These are phyloP conservation scores for Barnettozyma populi DNA, from an alignment of 805 yeast genomes.

Conservation along the genomic window DNA sequence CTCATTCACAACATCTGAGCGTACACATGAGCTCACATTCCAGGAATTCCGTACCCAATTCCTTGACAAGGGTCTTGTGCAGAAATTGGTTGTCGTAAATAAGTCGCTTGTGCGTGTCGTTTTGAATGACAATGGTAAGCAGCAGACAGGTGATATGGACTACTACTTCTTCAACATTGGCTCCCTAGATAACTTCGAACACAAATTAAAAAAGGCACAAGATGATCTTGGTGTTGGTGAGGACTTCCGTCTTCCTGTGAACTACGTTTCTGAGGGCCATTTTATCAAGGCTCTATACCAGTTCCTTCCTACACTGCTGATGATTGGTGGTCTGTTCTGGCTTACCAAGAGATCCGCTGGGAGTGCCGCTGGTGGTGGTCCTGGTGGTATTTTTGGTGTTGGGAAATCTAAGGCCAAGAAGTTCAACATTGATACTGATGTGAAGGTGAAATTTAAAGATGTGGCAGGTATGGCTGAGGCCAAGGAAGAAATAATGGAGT, in stretches of 20 bases:
- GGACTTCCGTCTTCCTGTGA: slow-evolving; percentile 70
- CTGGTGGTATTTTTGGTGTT: slow-evolving; percentile 81
- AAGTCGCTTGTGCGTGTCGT: slow-evolving; percentile 69
- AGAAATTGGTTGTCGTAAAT: slow-evolving; percentile 69
- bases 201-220: slow-evolving; percentile 70
- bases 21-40: slow-evolving; percentile 67
- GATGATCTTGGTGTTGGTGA: slow-evolving; percentile 57
- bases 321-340: slow-evolving; percentile 86
- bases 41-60: slow-evolving; percentile 81
- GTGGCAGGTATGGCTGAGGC: slow-evolving; percentile 98
- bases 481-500: slow-evolving; percentile 95
- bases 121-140: slow-evolving; percentile 43
- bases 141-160: slow-evolving; percentile 37
- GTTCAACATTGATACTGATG: slow-evolving; percentile 88
- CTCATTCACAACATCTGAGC: slow-evolving; percentile 25
- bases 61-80: slow-evolving; percentile 73
- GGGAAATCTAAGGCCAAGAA: slow-evolving; percentile 89
- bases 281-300: slow-evolving; percentile 59
- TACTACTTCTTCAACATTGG: slow-evolving; percentile 72
- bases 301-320: slow-evolving; percentile 80
- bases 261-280: slow-evolving; percentile 69
- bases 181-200: slow-evolving; percentile 83
- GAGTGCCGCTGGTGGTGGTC: slow-evolving; percentile 41
- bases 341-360: slow-evolving; percentile 59
- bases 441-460: slow-evolving; percentile 83